phyloP scores from a whole-genome alignment of 148 eudicot genomes.

The Salicornia ramosissima region DNA sequence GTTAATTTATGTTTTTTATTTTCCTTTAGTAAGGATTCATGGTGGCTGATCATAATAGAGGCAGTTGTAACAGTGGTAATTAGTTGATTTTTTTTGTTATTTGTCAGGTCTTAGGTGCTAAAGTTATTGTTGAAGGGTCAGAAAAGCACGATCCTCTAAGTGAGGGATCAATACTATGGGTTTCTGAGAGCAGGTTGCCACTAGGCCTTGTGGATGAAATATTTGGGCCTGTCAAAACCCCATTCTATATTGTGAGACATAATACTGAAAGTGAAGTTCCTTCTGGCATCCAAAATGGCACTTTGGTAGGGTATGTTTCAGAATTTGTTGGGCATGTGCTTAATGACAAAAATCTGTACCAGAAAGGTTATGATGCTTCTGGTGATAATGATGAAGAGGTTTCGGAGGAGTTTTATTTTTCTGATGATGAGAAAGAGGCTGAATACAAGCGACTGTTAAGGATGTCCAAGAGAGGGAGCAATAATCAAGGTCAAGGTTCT shows the following conservation, averaged over 20 bases:
- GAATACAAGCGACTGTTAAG: constrained; percentile 63
- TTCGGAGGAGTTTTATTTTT: constrained; percentile 61
- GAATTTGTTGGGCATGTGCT: constrained; percentile 72
- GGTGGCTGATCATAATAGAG: constrained; percentile 5
- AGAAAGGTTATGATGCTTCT: constrained; percentile 96
- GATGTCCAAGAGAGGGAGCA: constrained; percentile 61
- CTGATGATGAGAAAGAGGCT: constrained; percentile 93
- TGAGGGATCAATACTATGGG: constrained; percentile 92
- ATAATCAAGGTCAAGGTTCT: constrained; percentile 35
- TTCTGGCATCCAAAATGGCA: constrained; percentile 56
- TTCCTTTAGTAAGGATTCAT: not conserved
- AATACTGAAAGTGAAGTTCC: constrained; percentile 87
- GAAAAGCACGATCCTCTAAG: constrained; percentile 80
- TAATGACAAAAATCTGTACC: constrained; percentile 58
- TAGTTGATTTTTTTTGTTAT: constrained; percentile 5
- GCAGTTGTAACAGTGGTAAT: not conserved
- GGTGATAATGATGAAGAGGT: constrained; percentile 87
- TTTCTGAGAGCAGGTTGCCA: constrained; percentile 64
- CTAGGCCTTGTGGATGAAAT: constrained; percentile 87
- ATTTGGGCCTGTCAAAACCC: constrained; percentile 94
- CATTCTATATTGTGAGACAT: constrained; percentile 73
- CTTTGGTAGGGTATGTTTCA: constrained; percentile 63
- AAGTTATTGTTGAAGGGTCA: constrained; percentile 82
- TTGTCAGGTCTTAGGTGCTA: constrained; percentile 61
- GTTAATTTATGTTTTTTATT: not conserved